A percentile compares a stretch with the other conserved stretches of the same genome.
phyloP scores from a whole-genome alignment of 1,284 basidiomycete genomes.

The Inonotus hispidus region DNA sequence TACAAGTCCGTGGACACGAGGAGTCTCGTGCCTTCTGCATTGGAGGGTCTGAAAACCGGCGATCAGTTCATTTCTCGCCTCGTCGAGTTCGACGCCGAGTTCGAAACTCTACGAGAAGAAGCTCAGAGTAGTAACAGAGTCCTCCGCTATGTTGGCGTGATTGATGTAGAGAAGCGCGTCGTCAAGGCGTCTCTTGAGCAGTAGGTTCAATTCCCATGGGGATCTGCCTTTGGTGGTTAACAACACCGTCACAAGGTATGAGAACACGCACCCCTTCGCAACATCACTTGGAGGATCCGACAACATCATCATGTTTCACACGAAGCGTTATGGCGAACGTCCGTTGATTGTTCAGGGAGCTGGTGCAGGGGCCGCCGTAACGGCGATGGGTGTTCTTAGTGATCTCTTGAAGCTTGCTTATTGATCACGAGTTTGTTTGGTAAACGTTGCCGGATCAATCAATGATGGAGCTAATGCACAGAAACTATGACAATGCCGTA shows the following conservation, averaged over 20 bases:
- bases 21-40: slow-evolving; percentile 79
- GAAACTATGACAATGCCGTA: not conserved
- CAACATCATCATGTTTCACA: slow-evolving; percentile 98
- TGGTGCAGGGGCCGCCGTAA: slow-evolving; percentile 95
- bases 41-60: slow-evolving; percentile 64
- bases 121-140: slow-evolving; percentile 80
- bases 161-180: slow-evolving; percentile 71
- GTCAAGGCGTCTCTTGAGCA: slow-evolving; percentile 88
- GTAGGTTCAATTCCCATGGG: slow-evolving; percentile 36
- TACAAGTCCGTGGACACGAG: slow-evolving; percentile 79
- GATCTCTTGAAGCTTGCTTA: slow-evolving; percentile 64
- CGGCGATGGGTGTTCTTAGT: slow-evolving; percentile 94
- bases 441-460: not conserved
- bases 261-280: slow-evolving; percentile 76
- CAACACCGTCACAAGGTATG: not conserved
- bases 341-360: slow-evolving; percentile 93
- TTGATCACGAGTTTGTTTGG: not conserved
- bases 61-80: slow-evolving; percentile 81
- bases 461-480: not conserved
- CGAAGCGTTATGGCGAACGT: slow-evolving; percentile 78
- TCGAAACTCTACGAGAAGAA: slow-evolving; percentile 69
- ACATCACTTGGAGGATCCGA: slow-evolving; percentile 94
- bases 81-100: slow-evolving; percentile 81
- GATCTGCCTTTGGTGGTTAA: not conserved
- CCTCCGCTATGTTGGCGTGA: slow-evolving; percentile 90